Percentiles rank a stretch among this genome's conserved stretches.
These are phyloP conservation scores for Diplosphaera chodatii DNA, from an alignment of 139 green algal genomes.

Conservation along the genomic window DNA sequence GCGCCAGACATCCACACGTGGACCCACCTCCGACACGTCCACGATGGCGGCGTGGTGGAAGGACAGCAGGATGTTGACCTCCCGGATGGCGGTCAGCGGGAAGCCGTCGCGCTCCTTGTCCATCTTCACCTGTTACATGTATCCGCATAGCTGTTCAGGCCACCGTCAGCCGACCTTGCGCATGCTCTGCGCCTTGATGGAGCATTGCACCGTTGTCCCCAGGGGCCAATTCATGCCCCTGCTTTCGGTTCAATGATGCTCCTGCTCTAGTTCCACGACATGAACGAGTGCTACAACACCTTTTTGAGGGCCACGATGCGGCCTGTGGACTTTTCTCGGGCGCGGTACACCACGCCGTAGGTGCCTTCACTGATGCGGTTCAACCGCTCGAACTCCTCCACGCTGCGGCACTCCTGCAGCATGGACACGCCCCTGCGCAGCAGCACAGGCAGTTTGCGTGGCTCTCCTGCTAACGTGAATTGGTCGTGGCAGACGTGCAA, in stretches of 20 bases:
- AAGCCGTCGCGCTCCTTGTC: slow-evolving; percentile 90
- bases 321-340: slow-evolving; percentile 62
- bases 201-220: no score
- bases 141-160: no score
- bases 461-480: no score
- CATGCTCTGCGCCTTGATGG: no score
- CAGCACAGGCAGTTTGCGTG: neutral
- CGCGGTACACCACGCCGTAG: slow-evolving; percentile 88
- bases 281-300: no score
- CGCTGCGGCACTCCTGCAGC: slow-evolving; percentile 69
- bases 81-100: slow-evolving; percentile 87
- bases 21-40: slow-evolving; percentile 89
- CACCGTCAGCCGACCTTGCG: no score
- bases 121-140: slow-evolving; percentile 92
- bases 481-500: no score
- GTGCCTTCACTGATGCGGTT: slow-evolving; percentile 80
- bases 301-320: slow-evolving; percentile 87
- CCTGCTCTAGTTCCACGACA: no score
- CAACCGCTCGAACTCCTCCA: slow-evolving; percentile 81
- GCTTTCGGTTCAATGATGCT: neutral
- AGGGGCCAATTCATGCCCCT: no score
- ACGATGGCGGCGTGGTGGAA: slow-evolving; percentile 93
- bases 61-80: slow-evolving; percentile 96
- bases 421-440: slow-evolving; percentile 23
- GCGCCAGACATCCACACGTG: no score